Conservation (phyloP, 2,329 filamentous ascomycete species). For the Lachnellula hyalina region DNA sequence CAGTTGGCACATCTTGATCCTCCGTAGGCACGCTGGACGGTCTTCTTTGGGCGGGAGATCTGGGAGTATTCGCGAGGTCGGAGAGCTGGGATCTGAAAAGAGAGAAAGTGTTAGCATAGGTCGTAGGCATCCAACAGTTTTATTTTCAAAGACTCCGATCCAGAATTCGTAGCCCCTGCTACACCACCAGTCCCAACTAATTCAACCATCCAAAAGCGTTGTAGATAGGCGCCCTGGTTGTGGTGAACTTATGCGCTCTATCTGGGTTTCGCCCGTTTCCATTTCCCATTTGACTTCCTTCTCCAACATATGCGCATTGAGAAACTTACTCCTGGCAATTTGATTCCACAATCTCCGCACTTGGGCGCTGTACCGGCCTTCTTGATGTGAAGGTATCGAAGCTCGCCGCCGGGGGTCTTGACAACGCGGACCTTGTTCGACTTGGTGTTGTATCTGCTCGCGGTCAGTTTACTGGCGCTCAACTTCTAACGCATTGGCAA, state of each 20-base stretch:
- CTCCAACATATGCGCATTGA: not conserved
- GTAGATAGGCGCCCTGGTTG: too few relatives aligned
- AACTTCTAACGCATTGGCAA: not conserved
- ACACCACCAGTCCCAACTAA: too few relatives aligned
- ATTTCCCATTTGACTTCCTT: not conserved
- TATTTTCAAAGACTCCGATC: too few relatives aligned
- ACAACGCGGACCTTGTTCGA: constrained; percentile 95
- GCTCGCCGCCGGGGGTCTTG: constrained; percentile 94
- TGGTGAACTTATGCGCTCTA: not conserved
- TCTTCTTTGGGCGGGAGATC: constrained; percentile 99
- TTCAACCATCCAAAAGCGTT: too few relatives aligned
- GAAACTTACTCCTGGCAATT: constrained; percentile 91
- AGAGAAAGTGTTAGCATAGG: constrained; percentile 28
- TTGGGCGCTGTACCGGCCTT: constrained; percentile 98
- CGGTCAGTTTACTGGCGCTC: constrained; percentile 9
- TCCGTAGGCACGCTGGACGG: constrained; percentile 96
- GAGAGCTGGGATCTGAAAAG: constrained; percentile 78
- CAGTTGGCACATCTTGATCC: constrained; percentile 98
- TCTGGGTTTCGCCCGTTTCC: not conserved
- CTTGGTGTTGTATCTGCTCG: constrained; percentile 85
- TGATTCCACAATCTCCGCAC: constrained; percentile 98
- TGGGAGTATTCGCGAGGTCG: constrained; percentile 96
- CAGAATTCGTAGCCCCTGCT: too few relatives aligned
- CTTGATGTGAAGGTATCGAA: constrained; percentile 98
- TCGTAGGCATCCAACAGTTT: not conserved